phyloP scores from a whole-genome alignment of 139 green algal genomes.

The Volvox reticuliferus region DNA sequence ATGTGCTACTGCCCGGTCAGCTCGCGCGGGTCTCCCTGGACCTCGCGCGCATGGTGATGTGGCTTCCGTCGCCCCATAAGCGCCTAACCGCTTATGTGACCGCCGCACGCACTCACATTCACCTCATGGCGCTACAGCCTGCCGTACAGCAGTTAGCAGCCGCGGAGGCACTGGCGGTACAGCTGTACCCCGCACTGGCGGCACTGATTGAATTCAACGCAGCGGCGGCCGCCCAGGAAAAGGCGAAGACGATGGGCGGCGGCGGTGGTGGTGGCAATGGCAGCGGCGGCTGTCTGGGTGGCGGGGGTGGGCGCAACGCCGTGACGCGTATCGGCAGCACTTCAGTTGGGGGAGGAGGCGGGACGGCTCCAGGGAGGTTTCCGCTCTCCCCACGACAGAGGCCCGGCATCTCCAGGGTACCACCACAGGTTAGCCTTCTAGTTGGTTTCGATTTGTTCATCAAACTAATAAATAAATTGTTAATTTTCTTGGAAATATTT shows the following conservation, averaged over 20 bases:
- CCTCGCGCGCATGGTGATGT: not conserved
- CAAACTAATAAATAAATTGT: too few relatives aligned
- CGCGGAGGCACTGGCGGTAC: not conserved
- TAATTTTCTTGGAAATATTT: too few relatives aligned
- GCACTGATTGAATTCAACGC: not conserved
- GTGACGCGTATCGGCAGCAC: not conserved
- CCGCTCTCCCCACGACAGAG: not conserved
- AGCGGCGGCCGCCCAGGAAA: not conserved
- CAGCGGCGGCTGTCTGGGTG: too few relatives aligned
- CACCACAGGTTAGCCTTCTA: not conserved
- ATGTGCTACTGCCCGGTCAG: slow-evolving; percentile 36
- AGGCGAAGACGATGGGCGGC: not conserved
- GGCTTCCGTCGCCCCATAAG: slow-evolving; percentile 7
- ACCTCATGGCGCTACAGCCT: not conserved
- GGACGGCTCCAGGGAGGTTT: not conserved
- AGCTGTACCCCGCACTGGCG: slow-evolving; percentile 23
- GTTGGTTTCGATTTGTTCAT: too few relatives aligned
- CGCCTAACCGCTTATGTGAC: slow-evolving; percentile 10
- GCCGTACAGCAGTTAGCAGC: slow-evolving; percentile 13
- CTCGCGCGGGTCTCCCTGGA: not conserved
- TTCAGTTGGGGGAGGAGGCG: not conserved
- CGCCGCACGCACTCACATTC: not conserved
- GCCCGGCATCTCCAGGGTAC: not conserved
- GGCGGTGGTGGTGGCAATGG: not conserved
- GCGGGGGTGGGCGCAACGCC: not conserved